Conservation (phyloP, 2,329 filamentous ascomycete species). For the Ophiostoma novo-ulmi region DNA sequence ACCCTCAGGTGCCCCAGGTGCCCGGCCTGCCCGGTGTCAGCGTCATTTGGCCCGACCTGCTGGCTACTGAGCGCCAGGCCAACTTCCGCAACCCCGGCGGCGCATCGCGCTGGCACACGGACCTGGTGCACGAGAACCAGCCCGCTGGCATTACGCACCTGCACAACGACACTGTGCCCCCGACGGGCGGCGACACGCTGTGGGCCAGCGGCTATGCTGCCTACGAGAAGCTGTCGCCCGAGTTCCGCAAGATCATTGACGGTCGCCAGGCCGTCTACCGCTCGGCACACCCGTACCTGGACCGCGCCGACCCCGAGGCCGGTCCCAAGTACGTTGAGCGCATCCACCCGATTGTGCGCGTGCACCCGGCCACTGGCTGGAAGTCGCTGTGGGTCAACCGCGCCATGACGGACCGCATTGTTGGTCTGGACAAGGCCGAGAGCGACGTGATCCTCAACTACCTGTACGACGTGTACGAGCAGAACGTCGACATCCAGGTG, state of each 20-base stretch:
- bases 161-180: slow-evolving; percentile 63
- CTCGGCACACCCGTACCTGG: slow-evolving; percentile 62
- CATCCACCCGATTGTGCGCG: slow-evolving; percentile 61
- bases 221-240: slow-evolving; percentile 67
- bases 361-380: slow-evolving; percentile 67
- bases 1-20: slow-evolving; percentile 66
- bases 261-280: slow-evolving; percentile 60
- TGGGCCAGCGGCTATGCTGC: slow-evolving; percentile 68
- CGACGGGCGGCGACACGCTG: slow-evolving; percentile 63
- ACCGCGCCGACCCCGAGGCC: slow-evolving; percentile 54
- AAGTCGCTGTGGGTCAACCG: slow-evolving; percentile 69
- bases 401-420: slow-evolving; percentile 61
- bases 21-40: slow-evolving; percentile 60
- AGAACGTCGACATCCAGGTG: slow-evolving; percentile 65
- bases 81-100: slow-evolving; percentile 64
- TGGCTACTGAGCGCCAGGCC: slow-evolving; percentile 55
- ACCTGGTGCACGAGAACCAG: slow-evolving; percentile 65
- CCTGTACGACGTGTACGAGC: slow-evolving; percentile 63
- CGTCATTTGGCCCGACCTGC: slow-evolving; percentile 66
- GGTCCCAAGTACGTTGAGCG: slow-evolving; percentile 65
- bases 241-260: slow-evolving; percentile 65
- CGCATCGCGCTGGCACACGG: slow-evolving; percentile 63
- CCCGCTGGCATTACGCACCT: slow-evolving; percentile 66
- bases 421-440: slow-evolving; percentile 63
- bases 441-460: slow-evolving; percentile 64